Evolutionary conservation across 345 rosid genomes (phyloP).

Genomic region (Citrus trifoliata): DNA sequence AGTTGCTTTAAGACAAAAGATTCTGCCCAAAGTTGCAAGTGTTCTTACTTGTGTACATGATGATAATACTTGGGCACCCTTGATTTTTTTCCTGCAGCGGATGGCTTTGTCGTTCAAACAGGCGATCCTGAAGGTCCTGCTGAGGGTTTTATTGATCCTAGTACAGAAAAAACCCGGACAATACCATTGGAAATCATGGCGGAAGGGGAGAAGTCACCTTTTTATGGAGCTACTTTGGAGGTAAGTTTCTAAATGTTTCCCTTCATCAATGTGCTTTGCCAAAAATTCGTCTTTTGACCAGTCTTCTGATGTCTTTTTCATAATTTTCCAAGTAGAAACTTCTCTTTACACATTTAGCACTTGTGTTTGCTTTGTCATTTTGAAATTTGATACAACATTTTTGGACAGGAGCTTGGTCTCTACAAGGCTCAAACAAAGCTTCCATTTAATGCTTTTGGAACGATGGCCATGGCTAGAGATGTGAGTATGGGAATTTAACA

Average conservation of each 20-base stretch:
- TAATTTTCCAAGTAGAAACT: neutral
- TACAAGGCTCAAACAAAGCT: conserved; percentile 97
- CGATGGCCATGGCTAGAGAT: conserved; percentile 99
- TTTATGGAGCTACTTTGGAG: conserved; percentile 82
- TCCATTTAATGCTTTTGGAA: conserved; percentile 98
- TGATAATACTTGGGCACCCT: neutral
- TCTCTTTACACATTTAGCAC: neutral
- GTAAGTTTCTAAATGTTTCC: conserved; percentile 26
- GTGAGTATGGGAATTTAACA: conserved; percentile 39
- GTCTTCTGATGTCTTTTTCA: neutral
- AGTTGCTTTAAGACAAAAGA: neutral
- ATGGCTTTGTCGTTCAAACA: conserved; percentile 98
- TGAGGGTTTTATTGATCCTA: conserved; percentile 92
- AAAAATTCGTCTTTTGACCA: neutral
- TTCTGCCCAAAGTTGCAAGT: neutral
- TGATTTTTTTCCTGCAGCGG: conserved; percentile 55
- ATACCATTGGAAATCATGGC: conserved; percentile 89
- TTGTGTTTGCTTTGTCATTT: neutral
- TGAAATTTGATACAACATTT: neutral
- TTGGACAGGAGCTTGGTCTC: conserved; percentile 80
- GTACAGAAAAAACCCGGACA: conserved; percentile 83
- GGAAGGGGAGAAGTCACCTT: conserved; percentile 69
- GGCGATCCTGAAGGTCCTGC: conserved; percentile 99
- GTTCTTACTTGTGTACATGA: neutral
- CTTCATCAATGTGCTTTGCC: neutral